Percentiles rank a stretch among this genome's conserved stretches.
Evolutionary conservation across 176 grass and related monocot genomes (phyloP).

Genomic region (Oryza australiensis): DNA sequence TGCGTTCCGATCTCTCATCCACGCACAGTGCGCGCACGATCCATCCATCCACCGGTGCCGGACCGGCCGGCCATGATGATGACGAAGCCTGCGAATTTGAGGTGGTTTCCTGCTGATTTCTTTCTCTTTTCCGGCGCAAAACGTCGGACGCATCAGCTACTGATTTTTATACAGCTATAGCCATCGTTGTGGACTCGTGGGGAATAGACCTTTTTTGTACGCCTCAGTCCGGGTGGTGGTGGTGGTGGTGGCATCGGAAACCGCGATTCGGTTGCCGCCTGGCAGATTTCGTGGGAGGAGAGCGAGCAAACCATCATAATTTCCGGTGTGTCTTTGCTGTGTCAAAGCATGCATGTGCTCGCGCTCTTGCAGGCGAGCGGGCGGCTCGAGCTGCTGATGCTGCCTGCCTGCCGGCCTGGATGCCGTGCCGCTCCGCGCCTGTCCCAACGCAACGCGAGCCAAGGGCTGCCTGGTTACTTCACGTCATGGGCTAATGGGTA

Average conservation of each 20-base stretch:
- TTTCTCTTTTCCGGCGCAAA: neutral
- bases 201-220: neutral
- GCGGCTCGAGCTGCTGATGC: slow-evolving; percentile 29
- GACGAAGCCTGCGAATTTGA: neutral
- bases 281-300: neutral
- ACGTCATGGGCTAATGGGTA: slow-evolving; percentile 11
- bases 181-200: no score
- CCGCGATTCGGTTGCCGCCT: slow-evolving; percentile 22
- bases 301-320: neutral
- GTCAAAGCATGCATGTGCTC: neutral
- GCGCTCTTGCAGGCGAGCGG: neutral
- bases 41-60: neutral
- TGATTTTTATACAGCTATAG: neutral
- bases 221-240: no score
- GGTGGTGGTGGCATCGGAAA: neutral
- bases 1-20: neutral
- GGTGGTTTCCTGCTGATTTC: slow-evolving; percentile 7
- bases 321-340: neutral
- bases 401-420: no score
- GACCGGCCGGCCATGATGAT: neutral
- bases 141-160: neutral
- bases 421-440: neutral
- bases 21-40: slow-evolving; percentile 27
- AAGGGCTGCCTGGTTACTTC: neutral
- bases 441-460: slow-evolving; percentile 7